Conservation (phyloP, 306 rosid genomes). For the Oemleria cerasiformis region DNA sequence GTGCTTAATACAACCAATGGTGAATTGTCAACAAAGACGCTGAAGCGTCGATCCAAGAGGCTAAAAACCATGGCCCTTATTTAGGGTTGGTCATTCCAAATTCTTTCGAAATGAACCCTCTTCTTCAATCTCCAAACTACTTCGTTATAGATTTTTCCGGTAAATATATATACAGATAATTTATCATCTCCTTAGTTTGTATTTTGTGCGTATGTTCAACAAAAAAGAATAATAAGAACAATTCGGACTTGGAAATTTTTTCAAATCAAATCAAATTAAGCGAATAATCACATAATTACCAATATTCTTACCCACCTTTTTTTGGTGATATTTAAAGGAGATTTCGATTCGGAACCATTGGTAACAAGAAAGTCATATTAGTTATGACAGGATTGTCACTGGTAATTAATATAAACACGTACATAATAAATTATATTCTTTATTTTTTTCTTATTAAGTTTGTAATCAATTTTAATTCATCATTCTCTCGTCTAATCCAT, state of each 20-base stretch:
- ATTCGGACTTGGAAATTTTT: neutral
- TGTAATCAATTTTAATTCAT: too few relatives aligned
- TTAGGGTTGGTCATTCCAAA: slow-evolving; percentile 57
- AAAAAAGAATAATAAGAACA: too few relatives aligned
- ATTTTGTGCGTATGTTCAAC: too few relatives aligned
- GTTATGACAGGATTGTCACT: slow-evolving; percentile 41
- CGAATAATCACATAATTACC: neutral
- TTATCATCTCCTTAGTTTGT: too few relatives aligned
- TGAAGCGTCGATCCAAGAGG: slow-evolving; percentile 20
- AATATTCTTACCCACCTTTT: neutral
- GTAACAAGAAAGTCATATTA: slow-evolving; percentile 24
- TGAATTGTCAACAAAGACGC: slow-evolving; percentile 24
- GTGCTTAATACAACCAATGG: slow-evolving; percentile 26
- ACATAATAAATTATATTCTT: neutral
- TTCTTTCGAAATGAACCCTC: slow-evolving; percentile 46
- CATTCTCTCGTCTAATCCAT: neutral
- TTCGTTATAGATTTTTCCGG: slow-evolving; percentile 39
- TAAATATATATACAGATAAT: neutral
- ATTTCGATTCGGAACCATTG: slow-evolving; percentile 35
- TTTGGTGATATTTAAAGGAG: slow-evolving; percentile 26
- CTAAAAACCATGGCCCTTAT: slow-evolving; percentile 45
- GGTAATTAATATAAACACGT: slow-evolving; percentile 15
- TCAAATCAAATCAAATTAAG: neutral
- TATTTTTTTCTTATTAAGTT: neutral
- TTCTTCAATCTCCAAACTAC: slow-evolving; percentile 40